Evolutionary conservation across 2,329 filamentous ascomycete genomes (phyloP).

Genomic region (Pseudogymnoascus sp.): DNA sequence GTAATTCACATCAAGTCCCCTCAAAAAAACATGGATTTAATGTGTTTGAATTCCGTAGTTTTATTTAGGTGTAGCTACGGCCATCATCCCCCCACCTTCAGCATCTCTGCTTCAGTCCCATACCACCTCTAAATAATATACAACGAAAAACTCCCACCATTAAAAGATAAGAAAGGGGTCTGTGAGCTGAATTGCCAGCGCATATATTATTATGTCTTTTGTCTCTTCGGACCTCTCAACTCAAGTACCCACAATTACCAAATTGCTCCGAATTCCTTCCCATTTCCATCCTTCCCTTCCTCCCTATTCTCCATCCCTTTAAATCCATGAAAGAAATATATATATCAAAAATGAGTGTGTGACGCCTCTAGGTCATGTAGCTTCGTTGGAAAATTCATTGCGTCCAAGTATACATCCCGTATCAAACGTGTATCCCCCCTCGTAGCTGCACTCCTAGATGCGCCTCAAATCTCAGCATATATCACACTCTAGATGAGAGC

Average conservation of each 20-base stretch:
- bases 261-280: neutral
- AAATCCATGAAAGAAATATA: neutral
- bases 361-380: slow-evolving; percentile 9
- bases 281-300: neutral
- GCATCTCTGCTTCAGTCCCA: neutral
- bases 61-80: neutral
- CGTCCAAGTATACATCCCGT: neutral
- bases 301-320: neutral
- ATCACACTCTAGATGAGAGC: slow-evolving; percentile 18
- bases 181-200: neutral
- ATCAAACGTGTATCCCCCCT: neutral
- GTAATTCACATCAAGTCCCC: neutral
- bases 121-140: neutral
- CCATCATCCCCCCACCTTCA: neutral
- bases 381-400: slow-evolving; percentile 1
- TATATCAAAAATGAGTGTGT: slow-evolving; percentile 5
- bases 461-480: neutral
- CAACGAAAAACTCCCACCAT: neutral
- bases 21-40: neutral
- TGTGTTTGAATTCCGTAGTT: neutral
- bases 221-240: neutral
- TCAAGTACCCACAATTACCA: slow-evolving; percentile 9
- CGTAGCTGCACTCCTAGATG: slow-evolving; percentile 1
- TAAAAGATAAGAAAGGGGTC: neutral
- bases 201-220: slow-evolving; percentile 4